Percentiles rank a stretch among this genome's conserved stretches.
These are phyloP conservation scores for Chenopodium album DNA, from an alignment of 148 eudicot species.

Conservation along the genomic window DNA sequence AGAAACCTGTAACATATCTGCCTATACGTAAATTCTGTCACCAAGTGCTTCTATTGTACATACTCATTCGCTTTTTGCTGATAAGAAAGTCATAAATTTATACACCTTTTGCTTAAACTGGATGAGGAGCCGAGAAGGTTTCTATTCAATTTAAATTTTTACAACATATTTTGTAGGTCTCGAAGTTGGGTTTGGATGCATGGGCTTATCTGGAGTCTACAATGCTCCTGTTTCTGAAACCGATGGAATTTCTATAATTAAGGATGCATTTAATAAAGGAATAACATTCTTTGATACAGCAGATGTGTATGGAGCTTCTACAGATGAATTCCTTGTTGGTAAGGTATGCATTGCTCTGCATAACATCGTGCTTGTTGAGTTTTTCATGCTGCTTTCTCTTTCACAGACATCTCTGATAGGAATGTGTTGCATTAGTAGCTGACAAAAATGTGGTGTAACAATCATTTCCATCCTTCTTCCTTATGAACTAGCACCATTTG, in stretches of 20 bases:
- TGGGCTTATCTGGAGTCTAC: conserved; percentile 51
- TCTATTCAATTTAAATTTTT: too few relatives aligned
- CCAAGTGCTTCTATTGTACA: too few relatives aligned
- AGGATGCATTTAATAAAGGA: conserved; percentile 56
- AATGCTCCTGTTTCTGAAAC: conserved; percentile 54
- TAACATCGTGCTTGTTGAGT: not conserved
- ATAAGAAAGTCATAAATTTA: too few relatives aligned
- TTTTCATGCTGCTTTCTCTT: not conserved
- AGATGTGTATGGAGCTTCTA: conserved; percentile 53
- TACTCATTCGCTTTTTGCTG: too few relatives aligned
- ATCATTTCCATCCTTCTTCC: not conserved
- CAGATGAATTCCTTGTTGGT: conserved; percentile 61
- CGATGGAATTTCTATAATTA: conserved; percentile 53
- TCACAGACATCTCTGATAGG: not conserved
- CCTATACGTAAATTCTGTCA: too few relatives aligned
- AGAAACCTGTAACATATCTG: too few relatives aligned
- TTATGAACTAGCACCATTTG: not conserved
- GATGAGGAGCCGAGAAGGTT: too few relatives aligned
- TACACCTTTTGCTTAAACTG: too few relatives aligned
- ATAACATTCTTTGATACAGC: conserved; percentile 74
- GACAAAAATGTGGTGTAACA: not conserved
- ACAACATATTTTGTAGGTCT: conserved; percentile 36
- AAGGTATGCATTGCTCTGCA: conserved; percentile 44
- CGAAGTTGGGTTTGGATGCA: conserved; percentile 58
- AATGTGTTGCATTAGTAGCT: not conserved